Percentiles rank a stretch among this genome's conserved stretches.
phyloP scores from a whole-genome alignment of 306 rosid species.

The Gynostemma pentaphyllum region DNA sequence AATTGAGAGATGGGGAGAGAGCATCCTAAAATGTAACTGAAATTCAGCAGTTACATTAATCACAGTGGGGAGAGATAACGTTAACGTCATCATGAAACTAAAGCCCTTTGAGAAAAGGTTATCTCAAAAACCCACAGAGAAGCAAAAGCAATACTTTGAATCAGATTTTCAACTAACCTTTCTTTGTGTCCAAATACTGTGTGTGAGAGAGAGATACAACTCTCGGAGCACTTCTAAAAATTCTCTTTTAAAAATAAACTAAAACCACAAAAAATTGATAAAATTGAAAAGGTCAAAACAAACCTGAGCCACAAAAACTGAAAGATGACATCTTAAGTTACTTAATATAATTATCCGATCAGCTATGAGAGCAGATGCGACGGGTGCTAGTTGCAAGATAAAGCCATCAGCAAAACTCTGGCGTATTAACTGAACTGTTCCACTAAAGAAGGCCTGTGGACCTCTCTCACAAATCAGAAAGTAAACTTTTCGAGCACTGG shows the following conservation, averaged over 20 bases:
- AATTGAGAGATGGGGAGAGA: too few relatives aligned
- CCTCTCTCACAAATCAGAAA: conserved; percentile 89
- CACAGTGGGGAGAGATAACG: background rate
- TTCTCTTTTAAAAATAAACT: background rate
- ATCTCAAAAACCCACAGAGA: background rate
- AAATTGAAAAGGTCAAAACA: conserved; percentile 16
- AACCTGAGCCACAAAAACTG: conserved; percentile 84
- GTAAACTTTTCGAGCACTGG: conserved; percentile 56
- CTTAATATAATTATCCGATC: conserved; percentile 52
- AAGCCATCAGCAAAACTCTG: conserved; percentile 36
- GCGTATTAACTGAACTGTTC: conserved; percentile 38
- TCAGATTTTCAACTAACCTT: background rate
- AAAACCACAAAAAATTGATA: background rate
- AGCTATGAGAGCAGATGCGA: conserved; percentile 51
- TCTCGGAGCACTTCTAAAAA: background rate
- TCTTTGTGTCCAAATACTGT: background rate
- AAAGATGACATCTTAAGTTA: conserved; percentile 52
- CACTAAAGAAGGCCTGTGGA: conserved; percentile 65
- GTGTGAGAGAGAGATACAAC: background rate
- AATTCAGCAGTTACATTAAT: background rate
- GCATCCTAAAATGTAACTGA: background rate
- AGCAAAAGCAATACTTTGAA: background rate
- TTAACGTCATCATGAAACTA: background rate
- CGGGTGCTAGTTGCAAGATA: conserved; percentile 32
- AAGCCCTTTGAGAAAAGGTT: background rate